Base-by-base conservation (phyloP, 805 yeast genomes). In the Suhomyces sp. region DNA sequence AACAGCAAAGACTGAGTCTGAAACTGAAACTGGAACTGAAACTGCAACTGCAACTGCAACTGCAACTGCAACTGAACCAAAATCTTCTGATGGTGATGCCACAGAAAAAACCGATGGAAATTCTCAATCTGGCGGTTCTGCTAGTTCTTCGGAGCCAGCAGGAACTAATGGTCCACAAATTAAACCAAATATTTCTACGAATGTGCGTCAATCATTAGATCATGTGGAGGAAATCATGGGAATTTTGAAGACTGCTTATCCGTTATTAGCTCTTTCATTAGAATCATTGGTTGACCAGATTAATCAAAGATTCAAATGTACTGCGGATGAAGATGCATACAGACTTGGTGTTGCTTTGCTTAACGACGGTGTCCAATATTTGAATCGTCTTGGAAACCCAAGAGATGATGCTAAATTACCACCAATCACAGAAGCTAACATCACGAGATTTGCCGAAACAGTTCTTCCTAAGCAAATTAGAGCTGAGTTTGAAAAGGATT, bases 211-310 rank as follows among this genome's bases (percentile, higher is more conserved):
- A 59, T 95, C 98, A 8, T 88, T 95, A 95, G 95, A 88, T 49
- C 81, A 91, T 52, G 90, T 90, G 17, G 82, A 77, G 35, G 98
- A 91, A 52, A 83, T 93, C 38, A 88, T 88, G 85, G 93, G 95
- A 15, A 90, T 93, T 36, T 68, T 95, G 56, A 93, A 93, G 57
- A 95, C 99, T 0, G 96, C 98, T 0, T 93, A 90, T 58, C 99
- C 99, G 2, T 65, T 93, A 35, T 65, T 93, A 43, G 96, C 98
- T 0, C 73, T 93, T 28, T 88, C 97, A 0, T 71, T 95, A 44
- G 99, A 93, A 60, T 88, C 98, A 0, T 65, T 95, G 36, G 97
- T 93, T 19, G 98, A 95, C 52, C 98, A 95, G 65, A 87, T 93
- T 36, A 83, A 82, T 51, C 96, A 88, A 56, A 72, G 97, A 36